A percentile compares a stretch with the other conserved stretches of the same genome.
Evolutionary conservation across 2,329 filamentous ascomycete genomes (phyloP).

Genomic region (Seiridium cupressi): DNA sequence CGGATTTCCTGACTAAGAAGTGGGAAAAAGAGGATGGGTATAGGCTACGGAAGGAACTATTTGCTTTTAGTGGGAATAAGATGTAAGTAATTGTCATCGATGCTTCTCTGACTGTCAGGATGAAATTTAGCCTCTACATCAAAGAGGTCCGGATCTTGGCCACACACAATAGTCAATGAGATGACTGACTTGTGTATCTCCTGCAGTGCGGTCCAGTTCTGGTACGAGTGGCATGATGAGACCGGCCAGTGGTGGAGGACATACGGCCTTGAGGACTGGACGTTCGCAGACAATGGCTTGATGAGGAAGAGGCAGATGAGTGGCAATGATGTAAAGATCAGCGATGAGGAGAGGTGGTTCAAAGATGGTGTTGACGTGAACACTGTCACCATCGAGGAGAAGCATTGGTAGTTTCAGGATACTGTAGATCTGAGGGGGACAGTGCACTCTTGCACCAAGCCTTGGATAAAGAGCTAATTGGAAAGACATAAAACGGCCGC

Average conservation of each 20-base stretch:
- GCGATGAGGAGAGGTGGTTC: conserved; percentile 66
- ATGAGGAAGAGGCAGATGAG: conserved; percentile 79
- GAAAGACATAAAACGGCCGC: too few relatives aligned
- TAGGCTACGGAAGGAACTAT: conserved; percentile 77
- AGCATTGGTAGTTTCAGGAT: conserved; percentile 59
- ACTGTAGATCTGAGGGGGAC: neutral
- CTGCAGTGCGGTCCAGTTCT: conserved; percentile 74
- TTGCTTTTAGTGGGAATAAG: conserved; percentile 70
- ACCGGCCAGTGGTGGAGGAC: conserved; percentile 80
- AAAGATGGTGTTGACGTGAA: conserved; percentile 68
- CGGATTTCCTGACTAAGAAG: conserved; percentile 67
- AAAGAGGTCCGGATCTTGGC: neutral
- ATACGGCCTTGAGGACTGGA: conserved; percentile 82
- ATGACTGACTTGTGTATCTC: conserved; percentile 42
- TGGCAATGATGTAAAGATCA: conserved; percentile 67
- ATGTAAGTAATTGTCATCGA: conserved; percentile 23
- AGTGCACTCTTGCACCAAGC: too few relatives aligned
- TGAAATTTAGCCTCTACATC: neutral
- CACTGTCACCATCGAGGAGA: conserved; percentile 61
- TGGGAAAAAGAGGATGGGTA: conserved; percentile 74
- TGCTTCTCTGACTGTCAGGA: neutral
- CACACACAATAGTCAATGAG: neutral
- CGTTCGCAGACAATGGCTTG: conserved; percentile 65
- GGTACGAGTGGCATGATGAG: conserved; percentile 78
- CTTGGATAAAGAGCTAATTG: too few relatives aligned